Percentiles rank a stretch among this genome's conserved stretches.
phyloP scores from a whole-genome alignment of 768 basidiomycete species.

The Pleurotus cornucopiae region DNA sequence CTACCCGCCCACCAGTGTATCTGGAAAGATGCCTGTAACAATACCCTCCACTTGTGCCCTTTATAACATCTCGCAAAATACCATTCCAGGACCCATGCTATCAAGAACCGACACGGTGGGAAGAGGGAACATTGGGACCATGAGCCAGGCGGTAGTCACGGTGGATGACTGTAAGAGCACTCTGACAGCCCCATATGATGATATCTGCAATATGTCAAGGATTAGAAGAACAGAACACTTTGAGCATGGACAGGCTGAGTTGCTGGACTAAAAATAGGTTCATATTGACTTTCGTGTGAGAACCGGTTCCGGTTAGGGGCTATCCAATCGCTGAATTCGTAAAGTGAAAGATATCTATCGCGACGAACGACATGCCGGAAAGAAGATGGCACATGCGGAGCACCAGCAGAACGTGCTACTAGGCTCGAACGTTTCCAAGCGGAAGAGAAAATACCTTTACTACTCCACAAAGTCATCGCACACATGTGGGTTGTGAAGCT shows the following conservation, averaged over 20 bases:
- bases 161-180: neutral
- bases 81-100: neutral
- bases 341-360: too few species aligned
- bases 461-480: slow-evolving; percentile 46
- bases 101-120: neutral
- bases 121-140: neutral
- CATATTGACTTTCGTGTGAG: too few species aligned
- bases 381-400: too few species aligned
- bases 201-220: neutral
- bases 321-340: too few species aligned
- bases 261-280: too few species aligned
- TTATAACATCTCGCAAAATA: neutral
- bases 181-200: slow-evolving; percentile 2
- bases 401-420: too few species aligned
- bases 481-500: slow-evolving; percentile 53
- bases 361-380: too few species aligned
- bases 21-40: neutral
- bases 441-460: neutral
- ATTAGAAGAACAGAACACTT: neutral
- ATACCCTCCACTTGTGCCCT: neutral
- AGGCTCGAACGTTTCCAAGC: too few species aligned
- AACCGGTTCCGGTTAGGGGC: too few species aligned
- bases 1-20: neutral
- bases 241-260: too few species aligned
- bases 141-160: neutral